Percentiles rank a stretch among this genome's conserved stretches.
These are phyloP conservation scores for Aureobasidium sp. DNA, from an alignment of 2,329 filamentous ascomycete species.

Conservation along the genomic window DNA sequence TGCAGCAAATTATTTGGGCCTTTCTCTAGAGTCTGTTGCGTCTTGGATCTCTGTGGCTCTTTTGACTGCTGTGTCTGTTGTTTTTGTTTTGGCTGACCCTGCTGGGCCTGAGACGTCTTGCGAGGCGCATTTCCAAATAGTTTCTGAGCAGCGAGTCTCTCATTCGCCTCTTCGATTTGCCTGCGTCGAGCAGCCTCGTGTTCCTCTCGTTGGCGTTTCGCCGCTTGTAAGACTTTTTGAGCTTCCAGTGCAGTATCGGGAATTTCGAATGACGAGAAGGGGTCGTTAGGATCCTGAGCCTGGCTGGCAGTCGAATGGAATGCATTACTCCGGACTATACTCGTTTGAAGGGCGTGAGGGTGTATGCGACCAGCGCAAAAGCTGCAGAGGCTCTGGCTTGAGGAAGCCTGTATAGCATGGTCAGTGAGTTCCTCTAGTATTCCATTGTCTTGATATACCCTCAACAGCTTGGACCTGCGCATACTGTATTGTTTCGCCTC, in stretches of 20 bases:
- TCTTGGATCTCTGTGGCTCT: not conserved
- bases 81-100: not conserved
- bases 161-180: not conserved
- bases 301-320: conserved; percentile 1
- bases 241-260: not conserved
- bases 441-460: not conserved
- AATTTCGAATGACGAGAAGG: not conserved
- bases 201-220: not conserved
- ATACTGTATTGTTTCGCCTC: not conserved
- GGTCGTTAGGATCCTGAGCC: not conserved
- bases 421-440: not conserved
- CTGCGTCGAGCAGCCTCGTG: not conserved
- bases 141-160: not conserved
- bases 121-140: not conserved
- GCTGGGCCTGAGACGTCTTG: not conserved
- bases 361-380: conserved; percentile 13
- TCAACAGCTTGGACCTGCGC: conserved; percentile 12
- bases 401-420: not conserved
- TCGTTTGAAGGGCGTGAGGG: not conserved
- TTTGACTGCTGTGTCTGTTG: not conserved
- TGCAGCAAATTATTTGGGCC: not conserved
- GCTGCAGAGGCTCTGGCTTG: conserved; percentile 15
- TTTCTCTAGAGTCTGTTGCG: not conserved
- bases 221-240: not conserved
- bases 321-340: not conserved